Base-by-base conservation (phyloP, 768 basidiomycete genomes). In the Amanita brunnescens region DNA sequence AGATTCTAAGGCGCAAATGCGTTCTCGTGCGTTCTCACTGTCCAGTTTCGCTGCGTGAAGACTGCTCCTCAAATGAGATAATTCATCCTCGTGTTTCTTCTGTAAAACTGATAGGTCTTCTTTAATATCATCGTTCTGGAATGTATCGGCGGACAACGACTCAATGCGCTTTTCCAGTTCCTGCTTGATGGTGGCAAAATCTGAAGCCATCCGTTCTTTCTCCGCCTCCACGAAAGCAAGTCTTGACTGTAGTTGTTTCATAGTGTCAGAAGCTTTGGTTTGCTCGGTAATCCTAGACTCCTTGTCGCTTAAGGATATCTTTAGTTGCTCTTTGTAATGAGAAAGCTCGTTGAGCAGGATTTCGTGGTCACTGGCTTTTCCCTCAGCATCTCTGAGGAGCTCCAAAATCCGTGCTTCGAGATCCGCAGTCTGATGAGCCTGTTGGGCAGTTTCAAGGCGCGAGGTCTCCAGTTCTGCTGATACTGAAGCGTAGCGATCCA, bases 131-230 rank as follows among this genome's bases (percentile, higher is more conserved):
- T 59, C 57, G 23, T 65, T 55, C 34, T 64, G 61, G 12, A 54
- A 3, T 7, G 10, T 10, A 18, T 56, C 47, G 21, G 56, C 55
- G 33, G 58, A 57, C 35, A 58, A 53, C 10, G 53, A 41, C 6
- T 32, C 49, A 7, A 62, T 51, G 51, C 49, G 56, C 54, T 49
- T 34, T 57, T 73, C 56, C 47, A 69, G 49, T 49, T 62, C 63
- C 54, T 66, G 50, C 41, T 65, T 67, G n/a, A 60, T 61, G 33
- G 58, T 47, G 8, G 61, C 59, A 5, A 60, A 59, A 18, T 72
- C 69, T 20, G 63, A 61, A 21, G 74, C 55, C 5, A 60, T 58
- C 39, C 62, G 64, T 4, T 65, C 57, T 49, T 72, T 66, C 16
- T 69, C 51, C 26, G 13, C 16, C 18, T 46, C 35, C 5, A 29